Conservation (phyloP, 164 flowering plant species). For the Sedum album region DNA sequence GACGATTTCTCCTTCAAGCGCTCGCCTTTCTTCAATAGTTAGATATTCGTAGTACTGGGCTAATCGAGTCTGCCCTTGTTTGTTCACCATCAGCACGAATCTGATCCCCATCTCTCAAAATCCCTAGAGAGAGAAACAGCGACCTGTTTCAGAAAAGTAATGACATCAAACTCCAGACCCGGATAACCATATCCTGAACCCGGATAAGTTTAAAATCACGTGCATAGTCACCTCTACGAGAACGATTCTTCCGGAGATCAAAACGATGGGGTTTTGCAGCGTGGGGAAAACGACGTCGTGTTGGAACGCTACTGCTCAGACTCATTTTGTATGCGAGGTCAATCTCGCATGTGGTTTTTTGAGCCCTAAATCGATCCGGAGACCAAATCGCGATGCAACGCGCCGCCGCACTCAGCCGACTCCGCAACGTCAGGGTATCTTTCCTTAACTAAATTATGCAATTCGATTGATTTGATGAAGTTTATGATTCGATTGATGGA, state of each 20-base stretch:
- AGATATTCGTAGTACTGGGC: constrained; percentile 98
- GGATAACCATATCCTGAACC: neutral
- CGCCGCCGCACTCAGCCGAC: neutral
- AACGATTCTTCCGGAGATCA: neutral
- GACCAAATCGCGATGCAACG: neutral
- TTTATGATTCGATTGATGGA: neutral
- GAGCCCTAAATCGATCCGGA: constrained; percentile 3
- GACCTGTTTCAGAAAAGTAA: neutral
- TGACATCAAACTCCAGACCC: neutral
- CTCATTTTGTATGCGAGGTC: neutral
- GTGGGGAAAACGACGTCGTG: neutral
- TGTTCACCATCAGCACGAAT: constrained; percentile 96
- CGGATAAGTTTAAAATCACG: neutral
- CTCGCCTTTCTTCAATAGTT: constrained; percentile 82
- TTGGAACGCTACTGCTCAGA: neutral
- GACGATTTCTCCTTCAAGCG: constrained; percentile 97
- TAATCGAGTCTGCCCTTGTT: constrained; percentile 95
- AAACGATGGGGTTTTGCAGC: neutral
- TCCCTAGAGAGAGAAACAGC: neutral
- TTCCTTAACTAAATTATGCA: neutral
- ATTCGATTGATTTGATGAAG: too few species aligned
- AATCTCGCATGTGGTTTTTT: neutral
- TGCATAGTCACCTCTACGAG: neutral
- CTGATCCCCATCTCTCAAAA: constrained; percentile 60
- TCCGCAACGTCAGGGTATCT: neutral